These are phyloP conservation scores for Chloris gayana DNA, from an alignment of 176 grass and related monocot species.

Conservation along the genomic window DNA sequence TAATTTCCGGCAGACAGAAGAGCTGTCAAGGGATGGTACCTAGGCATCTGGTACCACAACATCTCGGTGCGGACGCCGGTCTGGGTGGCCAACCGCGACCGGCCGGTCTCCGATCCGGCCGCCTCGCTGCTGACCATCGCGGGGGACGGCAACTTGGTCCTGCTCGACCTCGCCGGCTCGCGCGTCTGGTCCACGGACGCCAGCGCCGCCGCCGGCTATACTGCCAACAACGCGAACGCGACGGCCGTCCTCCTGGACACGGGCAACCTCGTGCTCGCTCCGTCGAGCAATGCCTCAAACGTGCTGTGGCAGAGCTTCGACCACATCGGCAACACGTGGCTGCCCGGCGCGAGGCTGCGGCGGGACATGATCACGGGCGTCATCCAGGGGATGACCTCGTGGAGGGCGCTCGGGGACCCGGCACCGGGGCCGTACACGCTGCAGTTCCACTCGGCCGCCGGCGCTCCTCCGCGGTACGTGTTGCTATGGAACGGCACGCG, in stretches of 20 bases:
- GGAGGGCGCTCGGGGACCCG: slow-evolving; percentile 48
- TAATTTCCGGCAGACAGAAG: no score
- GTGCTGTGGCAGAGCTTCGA: slow-evolving; percentile 75
- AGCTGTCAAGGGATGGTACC: slow-evolving; percentile 2
- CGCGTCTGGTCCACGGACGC: no score
- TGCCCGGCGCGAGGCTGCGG: slow-evolving; percentile 57
- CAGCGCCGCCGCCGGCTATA: no score
- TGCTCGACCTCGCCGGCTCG: slow-evolving; percentile 27
- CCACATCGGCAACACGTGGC: slow-evolving; percentile 62
- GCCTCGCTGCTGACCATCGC: slow-evolving; percentile 19
- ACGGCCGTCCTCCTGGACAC: slow-evolving; percentile 41
- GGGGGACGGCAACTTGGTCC: slow-evolving; percentile 34
- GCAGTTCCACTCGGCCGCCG: no score
- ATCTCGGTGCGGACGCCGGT: slow-evolving; percentile 3
- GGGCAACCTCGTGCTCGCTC: slow-evolving; percentile 45
- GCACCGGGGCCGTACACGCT: slow-evolving; percentile 27
- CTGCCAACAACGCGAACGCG: not conserved
- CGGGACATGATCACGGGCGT: slow-evolving; percentile 52
- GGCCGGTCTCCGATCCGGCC: no score
- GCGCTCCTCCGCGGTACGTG: no score
- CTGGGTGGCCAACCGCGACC: no score
- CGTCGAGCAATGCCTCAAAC: not conserved
- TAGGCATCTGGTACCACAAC: slow-evolving; percentile 52
- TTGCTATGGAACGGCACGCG: no score
- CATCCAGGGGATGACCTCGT: slow-evolving; percentile 29